Evolutionary conservation across 1,284 basidiomycete genomes (phyloP).

Genomic region (Xerocomus nothofagi): DNA sequence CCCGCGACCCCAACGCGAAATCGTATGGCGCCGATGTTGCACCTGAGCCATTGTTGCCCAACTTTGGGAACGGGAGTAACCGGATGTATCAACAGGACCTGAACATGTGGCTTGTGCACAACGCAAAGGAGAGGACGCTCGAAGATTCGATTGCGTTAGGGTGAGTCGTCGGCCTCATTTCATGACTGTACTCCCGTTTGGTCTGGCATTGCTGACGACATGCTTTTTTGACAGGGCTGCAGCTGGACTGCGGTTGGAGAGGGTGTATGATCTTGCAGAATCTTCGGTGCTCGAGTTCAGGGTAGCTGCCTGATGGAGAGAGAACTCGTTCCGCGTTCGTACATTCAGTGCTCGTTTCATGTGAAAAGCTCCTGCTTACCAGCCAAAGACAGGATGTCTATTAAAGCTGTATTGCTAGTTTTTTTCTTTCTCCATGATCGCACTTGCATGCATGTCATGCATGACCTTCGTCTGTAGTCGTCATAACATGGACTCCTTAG

Average conservation of each 20-base stretch:
- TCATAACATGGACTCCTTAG: not conserved
- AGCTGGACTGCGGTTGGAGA: constrained; percentile 26
- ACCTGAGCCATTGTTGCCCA: constrained; percentile 32
- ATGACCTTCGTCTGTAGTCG: not conserved
- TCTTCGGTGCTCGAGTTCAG: constrained; percentile 29
- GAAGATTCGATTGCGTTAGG: constrained; percentile 23
- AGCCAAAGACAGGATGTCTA: not conserved
- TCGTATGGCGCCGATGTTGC: constrained; percentile 18
- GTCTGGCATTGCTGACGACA: not conserved
- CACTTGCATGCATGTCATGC: not conserved
- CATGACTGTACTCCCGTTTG: not conserved
- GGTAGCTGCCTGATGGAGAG: constrained; percentile 11
- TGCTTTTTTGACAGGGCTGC: constrained; percentile 11
- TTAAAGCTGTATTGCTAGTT: not conserved
- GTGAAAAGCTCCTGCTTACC: not conserved
- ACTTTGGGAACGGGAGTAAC: constrained; percentile 29
- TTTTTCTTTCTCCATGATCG: not conserved
- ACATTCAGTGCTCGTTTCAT: not conserved
- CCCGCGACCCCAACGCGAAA: constrained; percentile 2
- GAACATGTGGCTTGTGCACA: constrained; percentile 29
- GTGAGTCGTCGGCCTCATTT: constrained; percentile 11
- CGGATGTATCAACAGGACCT: constrained; percentile 31
- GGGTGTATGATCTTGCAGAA: constrained; percentile 29
- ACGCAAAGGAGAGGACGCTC: constrained; percentile 29
- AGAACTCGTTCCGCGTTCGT: not conserved